Base-by-base conservation (phyloP, 139 green algal genomes). In the Trebouxia sp. region DNA sequence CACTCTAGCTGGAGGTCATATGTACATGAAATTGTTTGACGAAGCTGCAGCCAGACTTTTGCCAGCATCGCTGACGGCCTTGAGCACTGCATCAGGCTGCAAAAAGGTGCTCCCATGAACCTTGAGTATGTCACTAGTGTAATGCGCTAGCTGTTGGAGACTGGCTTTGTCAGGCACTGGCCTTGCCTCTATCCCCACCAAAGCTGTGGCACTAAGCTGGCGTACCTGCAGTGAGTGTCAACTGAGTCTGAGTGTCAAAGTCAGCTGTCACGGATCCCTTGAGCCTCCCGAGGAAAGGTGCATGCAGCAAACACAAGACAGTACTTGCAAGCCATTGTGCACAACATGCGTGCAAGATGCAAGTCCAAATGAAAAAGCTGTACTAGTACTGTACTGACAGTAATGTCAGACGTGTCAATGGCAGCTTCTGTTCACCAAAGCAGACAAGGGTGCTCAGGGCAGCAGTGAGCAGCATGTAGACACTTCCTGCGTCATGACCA, bases 11-110 rank as follows among this genome's bases (percentile, higher is more conserved):
- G n/a, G n/a, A n/a, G n/a, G n/a, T 72, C 11, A 72, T 0, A 72
- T 35, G 43, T 72, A 72, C 62, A 72, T 72, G 35, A 72, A 72
- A 35, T 35, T 72, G 62, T 72, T 72, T 6, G 62, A 45, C 28
- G 62, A 32, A 28, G 62, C 62, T 28, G 62, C 32, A 45, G 62
- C 42, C 35, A 72, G 6, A 8, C 15, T 41, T 8, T 72, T 72
- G 12, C 43, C 35, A 42, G 62, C 62, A 26, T 42, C 15, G 20
- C 28, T 72, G 32, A 35, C 62, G 43, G 62, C 62, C 26, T 72
- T 72, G 32, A 72, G 37, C 62, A 72, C 14, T 12, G 32, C 43
- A 15, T 72, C 35, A 15, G 62, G 32, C 43, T 72, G 62, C 20
- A 72, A n/a, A 22, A 72, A 72, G 14, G 14, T n/a, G 14, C 62